Base-by-base conservation (phyloP, 306 rosid species). In the Sicyos baderoa region DNA sequence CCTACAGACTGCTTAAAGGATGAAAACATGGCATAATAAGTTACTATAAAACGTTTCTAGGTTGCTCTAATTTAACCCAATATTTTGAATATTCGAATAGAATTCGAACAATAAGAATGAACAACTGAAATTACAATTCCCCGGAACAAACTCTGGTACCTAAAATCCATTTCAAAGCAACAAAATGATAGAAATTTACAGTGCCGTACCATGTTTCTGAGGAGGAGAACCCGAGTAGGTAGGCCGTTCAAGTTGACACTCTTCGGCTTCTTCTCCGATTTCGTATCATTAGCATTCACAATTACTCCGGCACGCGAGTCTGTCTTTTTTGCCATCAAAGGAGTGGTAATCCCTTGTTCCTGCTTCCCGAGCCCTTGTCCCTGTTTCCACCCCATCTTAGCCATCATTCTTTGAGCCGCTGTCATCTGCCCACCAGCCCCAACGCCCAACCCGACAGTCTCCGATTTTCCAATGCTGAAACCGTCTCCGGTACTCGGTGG, bases 351-450 rank as follows among this genome's bases (percentile, higher is more conserved):
- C 72, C 99, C 99, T 76, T 93, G 99, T 78, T 93, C 97, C 73
- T 85, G 99, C 72, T 82, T 93, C 72, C 99, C 99, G 29, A 93
- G 91, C 63, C 99, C 99, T 71, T 93, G 99, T 49, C 99, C 99
- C 63, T 90, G 81, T 72, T 93, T 93, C 99, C 99, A 93, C 70
- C 99, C 99, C 99, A 93, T 93, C 85, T 90, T 93, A 3, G 97
- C 99, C 99, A 93, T 93, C 99, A 93, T 93, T 70, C 97, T 86
- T 65, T 93, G 99, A 0, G 97, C 99, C 4, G 99, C 99, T 1
- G 97, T 93, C 99, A 93, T 93, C 72, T 93, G 97, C 45, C 99
- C 99, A 5, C 99, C 99, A 0, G 97, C 96, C 23, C 99, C 96
- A 1, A 93, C 83, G 0, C 99, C 99, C 85, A 90, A 76, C 12